A percentile compares a stretch with the other conserved stretches of the same genome.
Evolutionary conservation across 2,329 filamentous ascomycete species (phyloP).

Genomic region (Macroventuria anomochaeta): DNA sequence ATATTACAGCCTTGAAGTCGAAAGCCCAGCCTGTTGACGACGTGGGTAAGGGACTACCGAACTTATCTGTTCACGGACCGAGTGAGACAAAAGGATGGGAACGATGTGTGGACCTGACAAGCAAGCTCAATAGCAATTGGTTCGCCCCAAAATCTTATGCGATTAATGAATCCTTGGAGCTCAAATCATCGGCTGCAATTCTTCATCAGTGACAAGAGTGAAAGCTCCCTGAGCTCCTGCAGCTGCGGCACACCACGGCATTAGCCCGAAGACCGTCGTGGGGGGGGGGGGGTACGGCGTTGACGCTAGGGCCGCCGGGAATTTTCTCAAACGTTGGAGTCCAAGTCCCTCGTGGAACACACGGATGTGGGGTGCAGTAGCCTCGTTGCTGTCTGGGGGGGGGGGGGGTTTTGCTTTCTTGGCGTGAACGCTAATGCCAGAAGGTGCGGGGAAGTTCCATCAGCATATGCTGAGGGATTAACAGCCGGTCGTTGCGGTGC

Average conservation of each 20-base stretch:
- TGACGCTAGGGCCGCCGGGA: constrained; percentile 22
- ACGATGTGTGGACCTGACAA: background rate
- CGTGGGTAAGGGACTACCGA: background rate
- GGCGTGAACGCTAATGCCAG: constrained; percentile 30
- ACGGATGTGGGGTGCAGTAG: constrained; percentile 47
- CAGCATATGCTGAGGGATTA: background rate
- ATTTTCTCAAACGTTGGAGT: background rate
- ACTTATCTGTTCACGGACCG: background rate
- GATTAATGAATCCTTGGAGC: background rate
- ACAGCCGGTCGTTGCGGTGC: background rate
- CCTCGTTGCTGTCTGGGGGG: constrained; percentile 24
- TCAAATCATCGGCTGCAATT: background rate
- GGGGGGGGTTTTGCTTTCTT: constrained; percentile 29
- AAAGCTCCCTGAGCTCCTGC: constrained; percentile 14
- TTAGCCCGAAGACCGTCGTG: constrained; percentile 15
- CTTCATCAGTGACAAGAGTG: constrained; percentile 1
- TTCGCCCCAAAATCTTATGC: background rate
- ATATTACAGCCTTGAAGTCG: constrained; percentile 13
- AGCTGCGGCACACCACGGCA: constrained; percentile 13
- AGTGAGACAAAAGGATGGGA: background rate
- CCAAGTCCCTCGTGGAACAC: constrained; percentile 25
- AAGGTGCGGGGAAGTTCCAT: constrained; percentile 31
- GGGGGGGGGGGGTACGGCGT: constrained; percentile 29
- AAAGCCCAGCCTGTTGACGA: constrained; percentile 8
- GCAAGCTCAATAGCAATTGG: background rate